Conservation (phyloP, 2,329 filamentous ascomycete species). For the Dothiorella sarmentorum region DNA sequence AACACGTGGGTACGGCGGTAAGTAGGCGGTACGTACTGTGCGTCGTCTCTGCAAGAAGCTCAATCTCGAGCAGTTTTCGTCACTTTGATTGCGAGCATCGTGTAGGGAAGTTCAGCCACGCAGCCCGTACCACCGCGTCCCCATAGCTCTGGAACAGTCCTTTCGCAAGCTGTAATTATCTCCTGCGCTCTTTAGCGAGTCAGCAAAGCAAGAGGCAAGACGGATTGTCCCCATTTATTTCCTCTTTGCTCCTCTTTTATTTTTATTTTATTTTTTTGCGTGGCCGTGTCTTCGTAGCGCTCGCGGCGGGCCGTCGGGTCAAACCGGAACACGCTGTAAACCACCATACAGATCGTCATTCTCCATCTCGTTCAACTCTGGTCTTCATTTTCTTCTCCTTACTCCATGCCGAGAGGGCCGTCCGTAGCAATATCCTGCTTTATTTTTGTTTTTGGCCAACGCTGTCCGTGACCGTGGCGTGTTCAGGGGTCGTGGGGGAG, state of each 20-base stretch:
- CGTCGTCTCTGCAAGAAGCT: background rate
- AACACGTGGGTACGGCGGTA: background rate
- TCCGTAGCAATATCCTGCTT: background rate
- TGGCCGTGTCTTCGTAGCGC: background rate
- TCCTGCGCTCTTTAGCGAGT: background rate
- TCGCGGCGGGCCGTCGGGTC: constrained; percentile 2
- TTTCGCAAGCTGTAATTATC: background rate
- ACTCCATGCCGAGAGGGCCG: background rate
- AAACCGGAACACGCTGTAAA: background rate
- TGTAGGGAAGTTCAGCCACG: too few species aligned
- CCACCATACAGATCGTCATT: background rate
- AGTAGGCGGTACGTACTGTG: background rate
- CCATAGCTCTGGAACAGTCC: background rate
- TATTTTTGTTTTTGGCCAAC: background rate
- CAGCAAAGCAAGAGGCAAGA: background rate
- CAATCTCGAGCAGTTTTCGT: too few species aligned
- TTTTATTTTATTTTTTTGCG: background rate
- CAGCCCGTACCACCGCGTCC: background rate
- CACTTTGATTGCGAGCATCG: too few species aligned
- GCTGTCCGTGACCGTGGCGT: constrained; percentile 8
- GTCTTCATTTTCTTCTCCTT: background rate
- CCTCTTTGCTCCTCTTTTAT: background rate
- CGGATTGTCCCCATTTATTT: constrained; percentile 2
- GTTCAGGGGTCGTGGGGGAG: background rate
- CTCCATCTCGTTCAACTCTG: background rate